Percentiles rank a stretch among this genome's conserved stretches.
These are phyloP conservation scores for Ophiostoma populinum DNA, from an alignment of 2,329 filamentous ascomycete species.

Conservation along the genomic window DNA sequence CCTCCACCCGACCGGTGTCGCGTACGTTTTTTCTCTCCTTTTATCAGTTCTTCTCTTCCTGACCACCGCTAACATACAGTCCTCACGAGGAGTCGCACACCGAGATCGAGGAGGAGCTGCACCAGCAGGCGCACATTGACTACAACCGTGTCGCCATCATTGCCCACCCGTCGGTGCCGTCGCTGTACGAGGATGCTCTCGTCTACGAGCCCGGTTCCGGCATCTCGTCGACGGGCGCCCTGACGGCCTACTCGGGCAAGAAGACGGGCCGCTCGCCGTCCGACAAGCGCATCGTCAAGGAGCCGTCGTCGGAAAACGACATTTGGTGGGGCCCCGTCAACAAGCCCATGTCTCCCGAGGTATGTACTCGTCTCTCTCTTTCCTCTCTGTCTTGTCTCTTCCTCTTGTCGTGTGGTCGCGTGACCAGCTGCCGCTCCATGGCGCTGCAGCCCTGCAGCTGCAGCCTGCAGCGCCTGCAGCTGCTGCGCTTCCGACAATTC, in stretches of 20 bases:
- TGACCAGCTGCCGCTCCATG: no score
- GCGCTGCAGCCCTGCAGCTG: no score
- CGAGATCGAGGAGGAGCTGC: conserved; percentile 89
- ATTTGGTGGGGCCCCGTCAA: conserved; percentile 99
- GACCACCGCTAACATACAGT: conserved; percentile 29
- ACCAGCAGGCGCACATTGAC: conserved; percentile 96
- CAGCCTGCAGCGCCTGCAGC: no score
- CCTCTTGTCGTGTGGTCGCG: no score
- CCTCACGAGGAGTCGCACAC: conserved; percentile 69
- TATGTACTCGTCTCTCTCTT: conserved; percentile 33
- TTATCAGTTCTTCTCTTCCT: conserved; percentile 1
- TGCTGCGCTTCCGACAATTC: conserved; percentile 8
- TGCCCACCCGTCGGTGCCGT: conserved; percentile 86
- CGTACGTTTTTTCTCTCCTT: conserved; percentile 44
- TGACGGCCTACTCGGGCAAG: conserved; percentile 93
- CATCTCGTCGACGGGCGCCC: conserved; percentile 85
- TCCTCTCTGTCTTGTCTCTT: neutral
- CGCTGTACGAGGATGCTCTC: conserved; percentile 96
- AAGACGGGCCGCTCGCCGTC: conserved; percentile 95
- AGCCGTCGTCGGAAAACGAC: conserved; percentile 72
- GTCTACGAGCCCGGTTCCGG: conserved; percentile 94
- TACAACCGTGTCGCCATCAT: conserved; percentile 94
- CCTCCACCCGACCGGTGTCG: conserved; percentile 78
- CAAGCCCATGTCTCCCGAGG: conserved; percentile 94
- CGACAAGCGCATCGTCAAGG: conserved; percentile 95